Evolutionary conservation across 371 early-diverging fungal species (phyloP), one percentile per base, ranked within the genome.

Genomic region (Actinomucor elegans): DNA sequence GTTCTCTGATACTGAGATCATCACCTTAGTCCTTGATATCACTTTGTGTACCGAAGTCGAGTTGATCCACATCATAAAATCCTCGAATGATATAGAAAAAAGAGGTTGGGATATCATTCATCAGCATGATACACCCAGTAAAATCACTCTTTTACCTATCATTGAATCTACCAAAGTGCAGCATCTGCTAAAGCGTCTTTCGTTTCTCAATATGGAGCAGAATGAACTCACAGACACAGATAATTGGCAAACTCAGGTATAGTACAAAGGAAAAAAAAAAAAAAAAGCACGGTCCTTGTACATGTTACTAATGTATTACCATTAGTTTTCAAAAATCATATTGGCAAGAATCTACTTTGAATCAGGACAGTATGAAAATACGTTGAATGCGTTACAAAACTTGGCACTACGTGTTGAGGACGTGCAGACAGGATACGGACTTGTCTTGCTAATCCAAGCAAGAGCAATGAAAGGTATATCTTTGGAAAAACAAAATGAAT

Each of bases 391-490:
- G 2, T 55, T 78, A 28, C 58, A 66, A 27, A 45, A 61, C 18
- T 41, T 72, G 35, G 68, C 62, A 14, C 47, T 69, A 29, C 52
- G 64, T 14, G 33, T 62, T 8, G 71, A 69, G 46, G 70, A 67
- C 42, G 76, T 64, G 6, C 38, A 52, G 1, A 37, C 64, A 5
- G 83, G 85, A 21, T 82, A 85, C 59, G 79, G 75, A 15, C 65
- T 85, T 44, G 77, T 77, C n/a, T 56, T 81, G 24, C 49, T 81
- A 15, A 62, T 75, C 1, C 75, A 75, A 45, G 78, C 80, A 45
- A 66, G 79, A 34, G 66, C 69, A 3, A 72, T 83, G 41, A 83
- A 81, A 55, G 86, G 81, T 15, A 35, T 75, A 14, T 73, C 76
- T 24, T 61, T 79, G 11, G 89, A 87, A 53, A 66, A 71, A 53